These are phyloP conservation scores for Exophiala calicioides DNA, from an alignment of 2,329 filamentous ascomycete genomes.

Conservation along the genomic window DNA sequence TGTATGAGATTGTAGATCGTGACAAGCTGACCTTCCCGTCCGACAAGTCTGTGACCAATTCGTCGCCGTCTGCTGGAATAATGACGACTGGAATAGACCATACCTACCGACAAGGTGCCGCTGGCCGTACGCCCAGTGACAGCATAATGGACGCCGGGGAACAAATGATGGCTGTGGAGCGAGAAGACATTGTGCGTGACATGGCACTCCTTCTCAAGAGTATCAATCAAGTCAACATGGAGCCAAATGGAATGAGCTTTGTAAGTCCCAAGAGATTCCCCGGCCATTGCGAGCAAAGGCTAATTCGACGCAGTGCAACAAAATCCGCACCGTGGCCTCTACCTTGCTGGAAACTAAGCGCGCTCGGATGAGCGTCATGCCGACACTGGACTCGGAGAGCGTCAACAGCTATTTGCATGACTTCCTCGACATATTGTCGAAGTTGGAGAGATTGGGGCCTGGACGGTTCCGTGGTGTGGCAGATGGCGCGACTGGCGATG, in stretches of 20 bases:
- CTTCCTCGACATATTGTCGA: constrained; percentile 18
- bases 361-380: constrained; percentile 53
- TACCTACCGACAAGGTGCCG: constrained; percentile 19
- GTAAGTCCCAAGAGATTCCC: constrained; percentile 47
- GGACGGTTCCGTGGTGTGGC: constrained; percentile 19
- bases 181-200: constrained; percentile 78
- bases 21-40: constrained; percentile 24
- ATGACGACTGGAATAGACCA: constrained; percentile 27
- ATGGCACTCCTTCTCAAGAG: constrained; percentile 72
- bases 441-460: constrained; percentile 16
- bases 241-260: constrained; percentile 67
- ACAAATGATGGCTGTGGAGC: constrained; percentile 67
- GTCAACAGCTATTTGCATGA: constrained; percentile 17
- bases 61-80: constrained; percentile 28
- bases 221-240: constrained; percentile 82
- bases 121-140: constrained; percentile 25
- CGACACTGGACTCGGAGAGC: constrained; percentile 38
- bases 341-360: constrained; percentile 69
- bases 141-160: constrained; percentile 34
- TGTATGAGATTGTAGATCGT: constrained; percentile 66
- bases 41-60: constrained; percentile 21
- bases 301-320: constrained; percentile 61
- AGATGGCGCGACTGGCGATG: constrained; percentile 14
- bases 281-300: not conserved
- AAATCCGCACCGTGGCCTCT: constrained; percentile 80